These are phyloP conservation scores for Penicillium sclerotiorum DNA, from an alignment of 2,329 filamentous ascomycete genomes.

Conservation along the genomic window DNA sequence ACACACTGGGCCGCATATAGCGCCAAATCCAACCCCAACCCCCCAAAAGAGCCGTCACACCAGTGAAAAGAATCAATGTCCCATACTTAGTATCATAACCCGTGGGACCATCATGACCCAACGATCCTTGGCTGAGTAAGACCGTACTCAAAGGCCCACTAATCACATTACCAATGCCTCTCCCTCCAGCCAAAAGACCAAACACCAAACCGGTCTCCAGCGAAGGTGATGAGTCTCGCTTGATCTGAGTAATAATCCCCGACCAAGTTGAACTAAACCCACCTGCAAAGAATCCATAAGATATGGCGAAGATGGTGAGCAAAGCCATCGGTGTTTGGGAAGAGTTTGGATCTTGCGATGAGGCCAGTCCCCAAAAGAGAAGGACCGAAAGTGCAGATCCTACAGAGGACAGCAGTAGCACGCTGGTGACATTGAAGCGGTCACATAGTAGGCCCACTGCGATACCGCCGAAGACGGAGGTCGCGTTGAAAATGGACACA, in stretches of 20 bases:
- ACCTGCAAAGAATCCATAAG: slow-evolving; percentile 68
- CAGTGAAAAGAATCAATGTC: slow-evolving; percentile 60
- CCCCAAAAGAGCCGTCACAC: slow-evolving; percentile 54
- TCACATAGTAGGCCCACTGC: slow-evolving; percentile 34
- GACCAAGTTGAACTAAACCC: slow-evolving; percentile 66
- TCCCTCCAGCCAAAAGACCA: slow-evolving; percentile 36
- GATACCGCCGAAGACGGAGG: slow-evolving; percentile 35
- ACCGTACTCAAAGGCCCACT: slow-evolving; percentile 59
- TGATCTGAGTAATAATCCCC: slow-evolving; percentile 56
- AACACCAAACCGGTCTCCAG: slow-evolving; percentile 37
- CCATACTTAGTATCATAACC: slow-evolving; percentile 58
- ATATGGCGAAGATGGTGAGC: slow-evolving; percentile 62
- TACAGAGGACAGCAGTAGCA: slow-evolving; percentile 53
- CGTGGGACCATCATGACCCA: slow-evolving; percentile 34
- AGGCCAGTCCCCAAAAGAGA: slow-evolving; percentile 64
- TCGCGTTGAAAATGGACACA: slow-evolving; percentile 39
- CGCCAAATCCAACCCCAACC: slow-evolving; percentile 40
- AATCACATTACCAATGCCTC: slow-evolving; percentile 38
- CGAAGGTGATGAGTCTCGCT: slow-evolving; percentile 36
- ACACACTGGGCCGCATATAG: slow-evolving; percentile 17
- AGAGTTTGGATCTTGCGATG: slow-evolving; percentile 27
- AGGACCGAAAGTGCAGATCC: slow-evolving; percentile 61
- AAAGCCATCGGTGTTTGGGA: slow-evolving; percentile 47
- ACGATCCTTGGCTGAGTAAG: slow-evolving; percentile 50
- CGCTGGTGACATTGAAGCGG: slow-evolving; percentile 31